Percentiles rank a stretch among this genome's conserved stretches.
Conservation (phyloP, 2,329 filamentous ascomycete species). For the Zelopaecilomyces penicillatus region DNA sequence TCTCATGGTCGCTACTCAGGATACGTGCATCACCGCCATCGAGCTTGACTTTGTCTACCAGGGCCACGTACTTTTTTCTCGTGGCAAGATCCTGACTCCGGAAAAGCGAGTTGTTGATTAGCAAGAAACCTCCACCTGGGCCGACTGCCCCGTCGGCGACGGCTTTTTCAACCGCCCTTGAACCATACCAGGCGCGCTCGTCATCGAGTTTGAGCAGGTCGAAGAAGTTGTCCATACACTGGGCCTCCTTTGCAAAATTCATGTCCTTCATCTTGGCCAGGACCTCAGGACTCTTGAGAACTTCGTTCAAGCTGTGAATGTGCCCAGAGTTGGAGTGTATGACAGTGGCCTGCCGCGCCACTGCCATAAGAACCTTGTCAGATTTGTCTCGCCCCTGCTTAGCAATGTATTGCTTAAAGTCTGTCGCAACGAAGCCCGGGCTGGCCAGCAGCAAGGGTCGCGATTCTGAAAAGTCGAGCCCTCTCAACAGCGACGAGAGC, state of each 20-base stretch:
- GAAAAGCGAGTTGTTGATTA: conserved; percentile 85
- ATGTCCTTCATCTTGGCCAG: conserved; percentile 71
- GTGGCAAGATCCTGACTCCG: conserved; percentile 69
- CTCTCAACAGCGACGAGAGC: conserved; percentile 65
- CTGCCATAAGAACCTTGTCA: conserved; percentile 61
- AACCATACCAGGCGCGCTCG: conserved; percentile 83
- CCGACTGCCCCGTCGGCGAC: conserved; percentile 84
- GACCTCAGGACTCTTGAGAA: conserved; percentile 74
- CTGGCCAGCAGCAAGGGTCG: conserved; percentile 76
- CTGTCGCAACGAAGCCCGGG: conserved; percentile 76
- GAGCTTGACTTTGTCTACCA: conserved; percentile 82
- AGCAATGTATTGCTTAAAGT: conserved; percentile 67
- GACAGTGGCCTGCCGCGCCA: conserved; percentile 57
- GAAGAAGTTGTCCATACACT: conserved; percentile 76
- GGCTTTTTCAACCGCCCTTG: conserved; percentile 70
- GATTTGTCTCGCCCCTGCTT: conserved; percentile 48
- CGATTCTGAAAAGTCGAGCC: conserved; percentile 63
- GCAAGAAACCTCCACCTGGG: conserved; percentile 70
- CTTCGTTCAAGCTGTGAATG: conserved; percentile 78
- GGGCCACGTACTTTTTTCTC: conserved; percentile 69
- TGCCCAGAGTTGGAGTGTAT: conserved; percentile 82
- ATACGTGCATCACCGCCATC: conserved; percentile 82
- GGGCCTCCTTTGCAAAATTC: conserved; percentile 78
- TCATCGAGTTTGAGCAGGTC: conserved; percentile 74
- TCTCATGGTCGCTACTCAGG: conserved; percentile 91